Evolutionary conservation across 306 rosid species (phyloP).

Genomic region (Comarum palustre): DNA sequence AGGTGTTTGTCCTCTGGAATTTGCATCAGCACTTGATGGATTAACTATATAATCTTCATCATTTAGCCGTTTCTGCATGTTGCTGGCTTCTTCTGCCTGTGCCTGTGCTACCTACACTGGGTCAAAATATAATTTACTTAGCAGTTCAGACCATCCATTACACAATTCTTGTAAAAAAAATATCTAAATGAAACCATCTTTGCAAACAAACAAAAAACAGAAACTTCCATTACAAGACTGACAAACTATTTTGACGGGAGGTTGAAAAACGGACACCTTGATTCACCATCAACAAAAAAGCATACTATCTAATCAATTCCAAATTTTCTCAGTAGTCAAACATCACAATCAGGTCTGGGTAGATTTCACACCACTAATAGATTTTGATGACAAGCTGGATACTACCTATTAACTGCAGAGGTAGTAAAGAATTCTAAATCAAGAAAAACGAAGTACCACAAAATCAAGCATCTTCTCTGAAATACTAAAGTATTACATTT

Average conservation of each 20-base stretch:
- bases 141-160: neutral
- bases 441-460: neutral
- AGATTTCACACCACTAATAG: neutral
- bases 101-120: conserved; percentile 70
- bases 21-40: conserved; percentile 39
- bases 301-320: neutral
- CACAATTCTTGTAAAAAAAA: neutral
- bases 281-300: neutral
- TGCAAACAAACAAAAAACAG: neutral
- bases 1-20: conserved; percentile 43
- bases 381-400: neutral
- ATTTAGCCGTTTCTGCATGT: conserved; percentile 60
- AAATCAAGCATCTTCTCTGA: conserved; percentile 5
- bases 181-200: neutral
- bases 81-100: conserved; percentile 76
- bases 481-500: neutral
- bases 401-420: neutral
- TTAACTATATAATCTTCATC: conserved; percentile 56
- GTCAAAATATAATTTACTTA: conserved; percentile 12
- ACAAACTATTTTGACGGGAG: neutral
- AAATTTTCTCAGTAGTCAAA: neutral
- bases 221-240: neutral
- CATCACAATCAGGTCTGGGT: neutral
- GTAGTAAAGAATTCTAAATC: neutral
- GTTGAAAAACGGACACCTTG: neutral